Conservation (phyloP, 2,329 filamentous ascomycete species). For the Sarocladiaceae sp. region DNA sequence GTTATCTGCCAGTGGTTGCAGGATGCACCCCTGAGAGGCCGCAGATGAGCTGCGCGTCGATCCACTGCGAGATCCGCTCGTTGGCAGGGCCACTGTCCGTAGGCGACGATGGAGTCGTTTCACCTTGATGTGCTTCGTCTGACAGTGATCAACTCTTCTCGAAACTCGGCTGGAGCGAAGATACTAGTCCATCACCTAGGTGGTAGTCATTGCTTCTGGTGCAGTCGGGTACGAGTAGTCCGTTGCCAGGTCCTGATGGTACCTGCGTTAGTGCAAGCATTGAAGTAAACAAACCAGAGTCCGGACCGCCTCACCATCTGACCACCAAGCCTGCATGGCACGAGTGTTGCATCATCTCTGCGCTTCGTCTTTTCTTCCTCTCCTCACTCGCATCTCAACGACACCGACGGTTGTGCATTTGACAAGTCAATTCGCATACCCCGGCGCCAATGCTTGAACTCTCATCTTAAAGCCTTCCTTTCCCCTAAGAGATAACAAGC, state of each 20-base stretch:
- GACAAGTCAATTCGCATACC: neutral
- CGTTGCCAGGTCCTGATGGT: slow-evolving; percentile 3
- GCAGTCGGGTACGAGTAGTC: neutral
- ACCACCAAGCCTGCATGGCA: too few species aligned
- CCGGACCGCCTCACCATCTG: slow-evolving; percentile 6
- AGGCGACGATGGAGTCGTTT: slow-evolving; percentile 7
- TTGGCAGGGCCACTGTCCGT: slow-evolving; percentile 7
- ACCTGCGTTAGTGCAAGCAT: neutral
- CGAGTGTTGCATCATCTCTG: too few species aligned
- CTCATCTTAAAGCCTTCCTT: slow-evolving; percentile 7
- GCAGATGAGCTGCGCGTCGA: slow-evolving; percentile 6
- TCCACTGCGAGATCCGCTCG: slow-evolving; percentile 8
- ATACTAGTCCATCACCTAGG: too few species aligned
- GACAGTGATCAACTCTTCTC: neutral
- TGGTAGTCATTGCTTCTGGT: neutral
- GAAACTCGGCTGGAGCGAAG: too few species aligned
- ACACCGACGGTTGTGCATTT: too few species aligned
- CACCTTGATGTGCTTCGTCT: neutral
- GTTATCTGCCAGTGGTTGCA: neutral
- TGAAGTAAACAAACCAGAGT: slow-evolving; percentile 6
- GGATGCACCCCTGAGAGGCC: neutral
- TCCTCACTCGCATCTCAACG: slow-evolving; percentile 3
- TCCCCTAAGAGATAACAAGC: slow-evolving; percentile 1
- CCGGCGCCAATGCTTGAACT: slow-evolving; percentile 5
- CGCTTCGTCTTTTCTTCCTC: too few species aligned